Conservation (phyloP, 2,329 filamentous ascomycete genomes). For the Orbilia quercus region DNA sequence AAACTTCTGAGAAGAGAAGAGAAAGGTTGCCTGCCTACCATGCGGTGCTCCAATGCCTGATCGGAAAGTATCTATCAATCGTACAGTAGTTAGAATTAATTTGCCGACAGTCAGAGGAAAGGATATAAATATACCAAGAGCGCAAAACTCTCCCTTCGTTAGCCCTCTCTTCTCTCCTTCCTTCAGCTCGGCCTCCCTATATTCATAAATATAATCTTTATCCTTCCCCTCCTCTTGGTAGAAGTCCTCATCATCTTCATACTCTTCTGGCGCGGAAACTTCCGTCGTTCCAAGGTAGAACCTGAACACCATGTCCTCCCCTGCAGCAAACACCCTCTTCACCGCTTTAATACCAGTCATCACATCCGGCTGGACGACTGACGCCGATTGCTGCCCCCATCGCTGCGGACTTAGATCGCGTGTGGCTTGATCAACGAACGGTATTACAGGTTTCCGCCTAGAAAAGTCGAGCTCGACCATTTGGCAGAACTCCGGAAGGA, state of each 20-base stretch:
- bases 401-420: background rate
- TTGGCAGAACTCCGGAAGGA: slow-evolving; percentile 59
- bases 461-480: slow-evolving; percentile 57
- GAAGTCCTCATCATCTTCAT: slow-evolving; percentile 30
- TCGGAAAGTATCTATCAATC: slow-evolving; percentile 31
- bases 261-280: slow-evolving; percentile 16
- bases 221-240: slow-evolving; percentile 9
- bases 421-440: slow-evolving; percentile 38
- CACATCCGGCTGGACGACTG: background rate
- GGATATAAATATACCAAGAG: slow-evolving; percentile 4
- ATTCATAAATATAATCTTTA: slow-evolving; percentile 24
- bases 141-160: slow-evolving; percentile 24
- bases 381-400: background rate
- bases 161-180: slow-evolving; percentile 25
- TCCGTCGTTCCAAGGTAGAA: slow-evolving; percentile 49
- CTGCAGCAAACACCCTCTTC: slow-evolving; percentile 52
- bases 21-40: slow-evolving; percentile 20
- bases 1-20: too few species aligned
- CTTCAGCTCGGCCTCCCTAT: slow-evolving; percentile 30
- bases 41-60: slow-evolving; percentile 41
- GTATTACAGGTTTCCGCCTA: slow-evolving; percentile 6
- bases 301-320: slow-evolving; percentile 57
- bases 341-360: slow-evolving; percentile 54
- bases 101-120: background rate
- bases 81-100: background rate